Evolutionary conservation across 2,329 filamentous ascomycete species (phyloP).

Genomic region (Fusarium verticillioides): DNA sequence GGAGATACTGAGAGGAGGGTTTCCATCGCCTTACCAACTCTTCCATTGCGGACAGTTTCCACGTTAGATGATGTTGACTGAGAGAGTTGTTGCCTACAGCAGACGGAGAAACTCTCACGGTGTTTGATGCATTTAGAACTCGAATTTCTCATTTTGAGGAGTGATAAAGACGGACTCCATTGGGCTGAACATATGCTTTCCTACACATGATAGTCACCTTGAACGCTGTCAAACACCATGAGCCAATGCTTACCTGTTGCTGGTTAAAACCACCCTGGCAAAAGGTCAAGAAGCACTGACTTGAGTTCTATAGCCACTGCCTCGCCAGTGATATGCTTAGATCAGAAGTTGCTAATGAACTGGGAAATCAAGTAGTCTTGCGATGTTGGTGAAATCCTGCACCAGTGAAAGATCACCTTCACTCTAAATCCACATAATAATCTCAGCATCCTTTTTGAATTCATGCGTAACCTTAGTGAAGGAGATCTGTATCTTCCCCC

Average conservation of each 20-base stretch:
- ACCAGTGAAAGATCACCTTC: neutral
- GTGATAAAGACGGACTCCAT: neutral
- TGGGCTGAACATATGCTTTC: neutral
- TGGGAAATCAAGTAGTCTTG: neutral
- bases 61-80: neutral
- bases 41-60: neutral
- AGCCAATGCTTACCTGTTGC: neutral
- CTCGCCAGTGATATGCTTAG: neutral
- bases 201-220: neutral
- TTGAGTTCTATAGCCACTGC: neutral
- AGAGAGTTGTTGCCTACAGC: neutral
- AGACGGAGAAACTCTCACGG: neutral
- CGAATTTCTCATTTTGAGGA: neutral
- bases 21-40: neutral
- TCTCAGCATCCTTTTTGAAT: neutral
- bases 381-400: neutral
- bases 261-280: accelerated
- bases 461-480: neutral
- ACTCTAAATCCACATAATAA: neutral
- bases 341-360: neutral
- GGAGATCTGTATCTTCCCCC: neutral
- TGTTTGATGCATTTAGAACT: neutral
- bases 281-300: neutral
- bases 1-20: neutral
- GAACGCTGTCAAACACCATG: neutral